phyloP scores from a whole-genome alignment of 345 rosid genomes.

The Linum usitatissimum region DNA sequence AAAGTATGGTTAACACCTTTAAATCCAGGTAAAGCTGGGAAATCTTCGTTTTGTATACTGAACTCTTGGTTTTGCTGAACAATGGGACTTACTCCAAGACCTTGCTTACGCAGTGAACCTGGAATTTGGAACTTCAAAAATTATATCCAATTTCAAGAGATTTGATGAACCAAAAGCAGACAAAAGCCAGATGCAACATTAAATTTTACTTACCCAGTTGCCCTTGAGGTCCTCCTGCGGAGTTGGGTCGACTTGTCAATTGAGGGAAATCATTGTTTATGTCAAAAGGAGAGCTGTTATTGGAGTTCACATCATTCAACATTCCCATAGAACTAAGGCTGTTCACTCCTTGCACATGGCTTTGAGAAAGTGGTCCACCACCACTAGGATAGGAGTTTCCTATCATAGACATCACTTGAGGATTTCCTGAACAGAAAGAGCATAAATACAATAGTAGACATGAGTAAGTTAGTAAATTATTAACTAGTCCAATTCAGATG shows the following conservation, averaged over 20 bases:
- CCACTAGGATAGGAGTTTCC: conserved; percentile 62
- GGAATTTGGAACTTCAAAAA: conserved; percentile 13
- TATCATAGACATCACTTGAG: conserved; percentile 84
- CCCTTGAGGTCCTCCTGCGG: conserved; percentile 98
- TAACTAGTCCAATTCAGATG: neutral
- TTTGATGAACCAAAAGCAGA: conserved; percentile 2
- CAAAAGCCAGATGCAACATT: conserved; percentile 5
- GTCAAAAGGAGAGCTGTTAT: conserved; percentile 81
- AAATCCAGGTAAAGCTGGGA: conserved; percentile 96
- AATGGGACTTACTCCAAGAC: conserved; percentile 70
- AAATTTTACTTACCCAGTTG: conserved; percentile 53
- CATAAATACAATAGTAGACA: neutral
- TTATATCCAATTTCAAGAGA: conserved; percentile 12
- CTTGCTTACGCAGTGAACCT: conserved; percentile 90
- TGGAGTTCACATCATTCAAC: conserved; percentile 70
- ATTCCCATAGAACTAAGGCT: conserved; percentile 77
- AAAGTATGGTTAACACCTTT: conserved; percentile 49
- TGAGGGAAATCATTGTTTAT: conserved; percentile 91
- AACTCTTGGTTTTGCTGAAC: conserved; percentile 98
- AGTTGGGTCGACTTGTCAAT: conserved; percentile 86
- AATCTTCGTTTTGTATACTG: conserved; percentile 99
- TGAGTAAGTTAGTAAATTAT: no score
- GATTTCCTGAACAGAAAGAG: conserved; percentile 54
- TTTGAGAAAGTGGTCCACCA: conserved; percentile 82
- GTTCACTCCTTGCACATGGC: conserved; percentile 78